Conservation (phyloP, 371 early-diverging fungal species). For the Smittium mucronatum region DNA sequence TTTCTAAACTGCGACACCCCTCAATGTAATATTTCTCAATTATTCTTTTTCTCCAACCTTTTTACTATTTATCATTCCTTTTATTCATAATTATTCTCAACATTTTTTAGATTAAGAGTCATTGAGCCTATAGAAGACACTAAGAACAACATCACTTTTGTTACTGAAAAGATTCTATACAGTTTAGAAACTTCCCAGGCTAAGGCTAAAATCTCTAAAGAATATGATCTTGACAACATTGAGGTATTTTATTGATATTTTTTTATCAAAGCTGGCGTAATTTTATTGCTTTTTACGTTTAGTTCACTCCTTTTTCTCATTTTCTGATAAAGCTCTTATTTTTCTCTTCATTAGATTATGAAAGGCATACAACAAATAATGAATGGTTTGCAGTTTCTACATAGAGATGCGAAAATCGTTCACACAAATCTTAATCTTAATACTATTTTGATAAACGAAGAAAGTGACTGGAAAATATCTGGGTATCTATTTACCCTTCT, state of each 20-base stretch:
- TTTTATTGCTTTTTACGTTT: too few species aligned
- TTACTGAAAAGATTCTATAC: conserved; percentile 58
- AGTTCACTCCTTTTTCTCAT: too few species aligned
- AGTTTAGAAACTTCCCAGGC: conserved; percentile 43
- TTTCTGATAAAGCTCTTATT: too few species aligned
- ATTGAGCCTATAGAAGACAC: conserved; percentile 70
- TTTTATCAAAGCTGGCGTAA: too few species aligned
- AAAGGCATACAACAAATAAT: conserved; percentile 70
- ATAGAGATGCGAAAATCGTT: conserved; percentile 54
- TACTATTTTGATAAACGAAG: conserved; percentile 61
- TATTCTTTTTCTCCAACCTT: not conserved
- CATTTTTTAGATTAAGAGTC: conserved; percentile 39
- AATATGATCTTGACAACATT: not conserved
- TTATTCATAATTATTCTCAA: not conserved
- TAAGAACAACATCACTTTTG: conserved; percentile 58
- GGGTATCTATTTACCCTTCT: conserved; percentile 28
- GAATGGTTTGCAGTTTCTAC: conserved; percentile 57
- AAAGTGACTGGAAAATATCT: conserved; percentile 84
- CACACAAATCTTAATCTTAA: conserved; percentile 67
- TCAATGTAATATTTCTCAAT: conserved; percentile 36
- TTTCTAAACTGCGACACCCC: conserved; percentile 72
- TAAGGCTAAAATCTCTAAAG: not conserved
- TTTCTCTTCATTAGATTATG: too few species aligned
- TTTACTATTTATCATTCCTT: not conserved
- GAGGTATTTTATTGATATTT: not conserved